phyloP scores from a whole-genome alignment of 768 basidiomycete species.

The button mushroom (Agaricus bisporus) region DNA sequence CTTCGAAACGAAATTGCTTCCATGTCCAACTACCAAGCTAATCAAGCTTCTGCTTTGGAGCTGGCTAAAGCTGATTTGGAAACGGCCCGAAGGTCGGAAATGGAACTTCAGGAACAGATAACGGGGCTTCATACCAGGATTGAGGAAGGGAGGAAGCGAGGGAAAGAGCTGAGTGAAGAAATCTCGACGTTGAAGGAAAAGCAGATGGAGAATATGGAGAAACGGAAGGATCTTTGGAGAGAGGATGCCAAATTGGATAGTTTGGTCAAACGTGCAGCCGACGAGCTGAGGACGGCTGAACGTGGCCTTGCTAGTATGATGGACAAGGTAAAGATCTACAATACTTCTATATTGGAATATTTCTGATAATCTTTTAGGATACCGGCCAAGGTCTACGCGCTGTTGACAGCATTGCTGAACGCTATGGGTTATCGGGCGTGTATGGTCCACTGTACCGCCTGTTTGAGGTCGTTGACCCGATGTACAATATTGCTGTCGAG shows the following conservation, averaged over 20 bases:
- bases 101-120: constrained; percentile 55
- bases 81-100: constrained; percentile 38
- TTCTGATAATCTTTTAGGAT: constrained; percentile 45
- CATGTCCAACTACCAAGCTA: constrained; percentile 52
- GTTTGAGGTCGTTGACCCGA: constrained; percentile 82
- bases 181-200: constrained; percentile 57
- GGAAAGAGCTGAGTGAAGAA: constrained; percentile 57
- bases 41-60: constrained; percentile 51
- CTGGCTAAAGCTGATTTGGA: constrained; percentile 45
- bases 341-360: constrained; percentile 11
- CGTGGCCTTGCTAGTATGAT: constrained; percentile 82
- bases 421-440: constrained; percentile 73
- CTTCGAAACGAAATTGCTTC: constrained; percentile 74
- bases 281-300: constrained; percentile 80
- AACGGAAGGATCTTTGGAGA: constrained; percentile 90
- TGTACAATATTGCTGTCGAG: constrained; percentile 90
- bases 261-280: constrained; percentile 65
- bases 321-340: constrained; percentile 65
- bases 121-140: constrained; percentile 49
- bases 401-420: constrained; percentile 76
- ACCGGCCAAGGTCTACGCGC: constrained; percentile 85
- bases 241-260: constrained; percentile 88
- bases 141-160: constrained; percentile 56
- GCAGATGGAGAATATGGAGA: constrained; percentile 65
- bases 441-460: constrained; percentile 93